Evolutionary conservation across 345 rosid species (phyloP).

Genomic region (Eutrema japonicum): DNA sequence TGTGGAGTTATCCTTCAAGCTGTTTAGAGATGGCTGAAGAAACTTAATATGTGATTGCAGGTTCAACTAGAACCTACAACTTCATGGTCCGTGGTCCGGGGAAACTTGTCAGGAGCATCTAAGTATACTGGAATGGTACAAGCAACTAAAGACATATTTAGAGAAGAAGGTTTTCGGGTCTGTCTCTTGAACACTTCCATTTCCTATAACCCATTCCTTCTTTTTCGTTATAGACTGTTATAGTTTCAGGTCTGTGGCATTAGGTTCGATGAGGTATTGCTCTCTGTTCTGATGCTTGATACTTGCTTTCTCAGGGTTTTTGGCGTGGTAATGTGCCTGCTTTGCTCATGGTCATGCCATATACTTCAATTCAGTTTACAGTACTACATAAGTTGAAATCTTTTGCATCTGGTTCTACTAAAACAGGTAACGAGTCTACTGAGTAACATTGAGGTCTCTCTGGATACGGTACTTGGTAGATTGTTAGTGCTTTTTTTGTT

Average conservation of each 20-base stretch:
- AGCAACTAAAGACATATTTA: slow-evolving; percentile 83
- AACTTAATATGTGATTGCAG: slow-evolving; percentile 45
- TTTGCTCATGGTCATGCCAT: slow-evolving; percentile 97
- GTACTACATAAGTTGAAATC: slow-evolving; percentile 82
- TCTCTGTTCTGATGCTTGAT: slow-evolving; percentile 27
- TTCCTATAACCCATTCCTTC: background rate
- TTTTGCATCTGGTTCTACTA: slow-evolving; percentile 83
- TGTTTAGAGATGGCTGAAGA: slow-evolving; percentile 17
- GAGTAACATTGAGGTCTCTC: background rate
- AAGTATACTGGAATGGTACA: slow-evolving; percentile 93
- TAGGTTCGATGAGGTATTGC: background rate
- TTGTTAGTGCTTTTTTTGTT: background rate
- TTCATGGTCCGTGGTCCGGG: slow-evolving; percentile 68
- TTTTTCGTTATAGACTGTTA: background rate
- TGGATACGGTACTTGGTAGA: slow-evolving; percentile 9
- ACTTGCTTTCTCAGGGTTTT: slow-evolving; percentile 74
- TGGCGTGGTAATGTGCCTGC: slow-evolving; percentile 99
- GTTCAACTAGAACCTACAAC: slow-evolving; percentile 94
- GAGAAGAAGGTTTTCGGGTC: slow-evolving; percentile 95
- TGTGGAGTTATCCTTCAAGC: background rate
- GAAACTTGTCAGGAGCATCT: slow-evolving; percentile 56
- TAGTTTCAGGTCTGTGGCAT: slow-evolving; percentile 10
- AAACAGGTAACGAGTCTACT: slow-evolving; percentile 59
- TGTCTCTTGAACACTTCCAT: slow-evolving; percentile 25
- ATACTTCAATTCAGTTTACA: slow-evolving; percentile 88